These are phyloP conservation scores for Plectranthus barbatus DNA, from an alignment of 257 asterid genomes.

Conservation along the genomic window DNA sequence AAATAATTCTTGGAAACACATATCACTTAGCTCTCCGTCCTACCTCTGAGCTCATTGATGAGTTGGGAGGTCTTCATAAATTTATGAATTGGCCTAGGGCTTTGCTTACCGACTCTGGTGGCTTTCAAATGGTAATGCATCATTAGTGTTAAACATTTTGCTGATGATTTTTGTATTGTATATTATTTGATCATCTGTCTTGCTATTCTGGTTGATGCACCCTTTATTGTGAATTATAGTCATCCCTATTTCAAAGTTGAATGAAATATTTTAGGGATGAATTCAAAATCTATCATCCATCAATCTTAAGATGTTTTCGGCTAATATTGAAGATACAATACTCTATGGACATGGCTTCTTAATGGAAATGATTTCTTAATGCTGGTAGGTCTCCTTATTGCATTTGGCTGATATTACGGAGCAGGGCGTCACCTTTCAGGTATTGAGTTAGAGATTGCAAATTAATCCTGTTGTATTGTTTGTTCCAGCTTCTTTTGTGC, in stretches of 20 bases:
- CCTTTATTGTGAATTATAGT: not conserved
- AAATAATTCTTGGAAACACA: conserved; percentile 94
- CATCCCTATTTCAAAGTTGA: not conserved
- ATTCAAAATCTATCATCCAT: not conserved
- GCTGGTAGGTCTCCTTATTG: conserved; percentile 78
- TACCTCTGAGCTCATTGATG: conserved; percentile 92
- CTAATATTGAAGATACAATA: too few relatives aligned
- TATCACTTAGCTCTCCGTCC: conserved; percentile 97
- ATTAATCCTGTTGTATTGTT: too few relatives aligned
- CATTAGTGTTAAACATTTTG: not conserved
- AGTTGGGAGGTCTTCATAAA: conserved; percentile 90
- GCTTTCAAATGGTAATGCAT: conserved; percentile 88
- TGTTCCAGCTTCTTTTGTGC: not conserved
- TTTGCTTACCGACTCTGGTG: conserved; percentile 94
- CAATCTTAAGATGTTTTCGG: too few relatives aligned
- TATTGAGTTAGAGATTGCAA: conserved; percentile 1
- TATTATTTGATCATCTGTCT: not conserved
- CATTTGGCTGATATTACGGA: conserved; percentile 98
- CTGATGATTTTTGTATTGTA: not conserved
- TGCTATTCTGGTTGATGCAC: not conserved
- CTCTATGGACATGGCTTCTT: conserved; percentile 9
- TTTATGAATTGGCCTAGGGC: conserved; percentile 99
- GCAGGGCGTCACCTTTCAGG: conserved; percentile 96
- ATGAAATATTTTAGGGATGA: not conserved
- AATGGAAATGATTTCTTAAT: conserved; percentile 11